A percentile compares a stretch with the other conserved stretches of the same genome.
Evolutionary conservation across 352 stramenopile species (phyloP).

Genomic region (Phytopythium litorale): DNA sequence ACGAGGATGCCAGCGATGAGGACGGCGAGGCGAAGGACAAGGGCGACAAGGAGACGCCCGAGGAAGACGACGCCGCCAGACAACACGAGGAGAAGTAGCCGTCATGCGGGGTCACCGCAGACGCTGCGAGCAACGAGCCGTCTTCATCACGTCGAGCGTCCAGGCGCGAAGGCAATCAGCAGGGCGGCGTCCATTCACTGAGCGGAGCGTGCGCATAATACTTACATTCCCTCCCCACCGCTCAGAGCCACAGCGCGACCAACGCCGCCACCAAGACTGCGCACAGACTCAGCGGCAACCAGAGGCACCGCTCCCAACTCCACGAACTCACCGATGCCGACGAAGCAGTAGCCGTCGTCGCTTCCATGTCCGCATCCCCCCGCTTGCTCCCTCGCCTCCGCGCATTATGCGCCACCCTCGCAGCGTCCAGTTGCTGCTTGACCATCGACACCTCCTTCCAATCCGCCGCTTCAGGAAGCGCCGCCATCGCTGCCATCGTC

Average conservation of each 20-base stretch:
- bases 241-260: slow-evolving; percentile 7
- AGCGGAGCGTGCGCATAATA: neutral
- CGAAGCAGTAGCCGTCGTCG: neutral
- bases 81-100: slow-evolving; percentile 7
- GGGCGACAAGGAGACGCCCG: slow-evolving; percentile 6
- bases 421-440: slow-evolving; percentile 29
- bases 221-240: neutral
- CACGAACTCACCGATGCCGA: neutral
- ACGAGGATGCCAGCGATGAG: slow-evolving; percentile 13
- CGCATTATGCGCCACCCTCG: slow-evolving; percentile 2
- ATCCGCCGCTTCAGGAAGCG: slow-evolving; percentile 20
- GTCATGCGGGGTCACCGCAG: too few species aligned
- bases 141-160: neutral
- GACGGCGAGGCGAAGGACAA: slow-evolving; percentile 9
- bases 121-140: neutral
- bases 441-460: slow-evolving; percentile 38
- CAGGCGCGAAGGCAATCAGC: neutral
- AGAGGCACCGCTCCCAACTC: slow-evolving; percentile 5
- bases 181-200: neutral
- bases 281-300: slow-evolving; percentile 4
- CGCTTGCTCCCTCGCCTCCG: neutral
- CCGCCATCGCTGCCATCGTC: slow-evolving; percentile 42
- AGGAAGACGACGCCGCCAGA: neutral
- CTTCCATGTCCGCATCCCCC: neutral
- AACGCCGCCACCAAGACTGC: slow-evolving; percentile 8